Evolutionary conservation across 1,139 yeast genomes (phyloP).

Genomic region (Pneumocystis sp.): DNA sequence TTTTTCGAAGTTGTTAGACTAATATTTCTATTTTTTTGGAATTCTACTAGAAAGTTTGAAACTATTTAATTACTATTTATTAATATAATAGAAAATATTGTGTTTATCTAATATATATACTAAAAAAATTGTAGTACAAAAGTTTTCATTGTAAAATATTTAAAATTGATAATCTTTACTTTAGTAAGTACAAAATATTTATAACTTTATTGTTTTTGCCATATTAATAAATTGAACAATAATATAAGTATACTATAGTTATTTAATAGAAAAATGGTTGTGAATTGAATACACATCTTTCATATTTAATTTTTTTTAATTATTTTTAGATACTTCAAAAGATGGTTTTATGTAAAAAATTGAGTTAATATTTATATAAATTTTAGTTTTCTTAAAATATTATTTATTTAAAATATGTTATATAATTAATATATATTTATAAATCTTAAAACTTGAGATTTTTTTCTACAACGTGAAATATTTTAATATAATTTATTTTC

Average conservation of each 20-base stretch:
- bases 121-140: too few relatives aligned
- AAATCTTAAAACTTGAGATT: too few relatives aligned
- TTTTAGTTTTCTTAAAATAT: background rate
- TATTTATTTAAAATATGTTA: too few relatives aligned
- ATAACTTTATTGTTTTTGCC: background rate
- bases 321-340: background rate
- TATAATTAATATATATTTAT: too few relatives aligned
- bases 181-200: too few relatives aligned
- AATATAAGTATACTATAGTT: background rate
- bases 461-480: background rate
- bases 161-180: background rate
- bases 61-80: background rate
- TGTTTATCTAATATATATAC: too few relatives aligned
- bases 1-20: too few relatives aligned
- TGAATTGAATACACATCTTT: background rate
- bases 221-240: background rate
- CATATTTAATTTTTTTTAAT: background rate
- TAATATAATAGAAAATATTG: background rate
- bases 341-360: background rate
- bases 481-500: too few relatives aligned
- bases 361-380: background rate
- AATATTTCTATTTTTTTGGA: too few relatives aligned
- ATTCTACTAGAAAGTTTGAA: background rate
- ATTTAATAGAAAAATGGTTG: background rate
- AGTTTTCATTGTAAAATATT: background rate